Conservation (phyloP, 192 early-diverging fungal genomes). For the Gigaspora rosea region DNA sequence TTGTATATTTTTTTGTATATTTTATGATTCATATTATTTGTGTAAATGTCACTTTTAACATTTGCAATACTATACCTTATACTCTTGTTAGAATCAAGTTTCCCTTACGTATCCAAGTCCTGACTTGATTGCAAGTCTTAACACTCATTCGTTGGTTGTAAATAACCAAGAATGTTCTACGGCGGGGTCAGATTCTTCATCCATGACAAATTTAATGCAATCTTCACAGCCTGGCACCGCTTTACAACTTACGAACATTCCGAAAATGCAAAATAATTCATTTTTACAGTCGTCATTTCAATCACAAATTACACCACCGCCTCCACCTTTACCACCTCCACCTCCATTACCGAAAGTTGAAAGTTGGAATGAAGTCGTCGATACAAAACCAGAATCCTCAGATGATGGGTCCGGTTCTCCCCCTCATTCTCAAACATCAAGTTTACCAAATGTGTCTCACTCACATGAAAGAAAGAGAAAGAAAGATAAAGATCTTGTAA, state of each 20-base stretch:
- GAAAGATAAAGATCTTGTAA: constrained; percentile 13
- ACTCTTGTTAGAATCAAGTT: constrained; percentile 6
- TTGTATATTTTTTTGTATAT: too few relatives aligned
- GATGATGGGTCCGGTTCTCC: not conserved
- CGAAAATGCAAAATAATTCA: not conserved
- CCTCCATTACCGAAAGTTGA: not conserved
- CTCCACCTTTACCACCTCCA: constrained; percentile 9
- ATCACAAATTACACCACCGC: not conserved
- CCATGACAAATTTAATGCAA: not conserved
- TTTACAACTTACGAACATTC: too few relatives aligned
- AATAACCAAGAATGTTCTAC: constrained; percentile 1
- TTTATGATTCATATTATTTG: not conserved
- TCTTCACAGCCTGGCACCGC: not conserved
- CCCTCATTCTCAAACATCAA: not conserved
- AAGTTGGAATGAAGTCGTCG: not conserved
- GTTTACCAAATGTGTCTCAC: not conserved
- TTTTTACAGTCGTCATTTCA: not conserved
- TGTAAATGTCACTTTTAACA: not conserved
- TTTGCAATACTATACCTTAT: not conserved
- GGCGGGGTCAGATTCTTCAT: not conserved
- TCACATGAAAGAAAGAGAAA: constrained; percentile 1
- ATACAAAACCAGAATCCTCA: not conserved
- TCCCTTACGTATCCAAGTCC: constrained; percentile 1
- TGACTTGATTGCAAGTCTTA: not conserved
- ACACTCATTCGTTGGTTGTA: not conserved